Conservation (phyloP, 2,329 filamentous ascomycete species). For the Penicillium verrucosum region DNA sequence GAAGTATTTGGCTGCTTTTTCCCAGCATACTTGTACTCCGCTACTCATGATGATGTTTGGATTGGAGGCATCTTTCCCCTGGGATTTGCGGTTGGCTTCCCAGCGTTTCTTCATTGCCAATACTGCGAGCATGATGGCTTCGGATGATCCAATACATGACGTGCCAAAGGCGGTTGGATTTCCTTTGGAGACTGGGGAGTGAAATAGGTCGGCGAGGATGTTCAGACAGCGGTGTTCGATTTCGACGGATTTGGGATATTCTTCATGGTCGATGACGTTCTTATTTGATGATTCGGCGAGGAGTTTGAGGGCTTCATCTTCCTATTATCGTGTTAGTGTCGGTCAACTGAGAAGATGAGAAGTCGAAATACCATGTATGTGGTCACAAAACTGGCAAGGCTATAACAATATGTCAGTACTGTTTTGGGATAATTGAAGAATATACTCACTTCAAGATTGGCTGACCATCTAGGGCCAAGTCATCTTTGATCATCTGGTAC, state of each 20-base stretch:
- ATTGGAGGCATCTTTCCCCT: conserved; percentile 60
- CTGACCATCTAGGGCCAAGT: conserved; percentile 62
- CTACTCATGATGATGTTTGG: conserved; percentile 74
- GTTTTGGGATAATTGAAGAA: neutral
- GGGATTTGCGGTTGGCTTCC: conserved; percentile 60
- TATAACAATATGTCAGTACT: neutral
- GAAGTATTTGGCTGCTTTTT: conserved; percentile 72
- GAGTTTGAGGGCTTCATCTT: conserved; percentile 61
- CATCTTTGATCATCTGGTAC: conserved; percentile 62
- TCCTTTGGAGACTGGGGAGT: conserved; percentile 52
- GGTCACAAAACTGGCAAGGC: conserved; percentile 57
- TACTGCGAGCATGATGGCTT: conserved; percentile 68
- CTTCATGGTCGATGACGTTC: conserved; percentile 69
- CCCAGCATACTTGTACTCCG: conserved; percentile 69
- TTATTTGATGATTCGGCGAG: conserved; percentile 68
- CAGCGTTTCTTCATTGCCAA: conserved; percentile 72
- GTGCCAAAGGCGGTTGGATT: conserved; percentile 64
- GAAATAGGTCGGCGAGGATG: conserved; percentile 64
- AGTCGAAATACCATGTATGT: conserved; percentile 57
- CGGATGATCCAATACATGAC: conserved; percentile 68
- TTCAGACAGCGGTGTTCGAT: conserved; percentile 67
- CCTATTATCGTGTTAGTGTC: conserved; percentile 29
- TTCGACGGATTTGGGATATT: conserved; percentile 58
- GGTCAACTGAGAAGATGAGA: neutral
- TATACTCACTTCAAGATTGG: conserved; percentile 63